phyloP scores from a whole-genome alignment of 2,329 filamentous ascomycete genomes.

The Fusarium haematococcum region DNA sequence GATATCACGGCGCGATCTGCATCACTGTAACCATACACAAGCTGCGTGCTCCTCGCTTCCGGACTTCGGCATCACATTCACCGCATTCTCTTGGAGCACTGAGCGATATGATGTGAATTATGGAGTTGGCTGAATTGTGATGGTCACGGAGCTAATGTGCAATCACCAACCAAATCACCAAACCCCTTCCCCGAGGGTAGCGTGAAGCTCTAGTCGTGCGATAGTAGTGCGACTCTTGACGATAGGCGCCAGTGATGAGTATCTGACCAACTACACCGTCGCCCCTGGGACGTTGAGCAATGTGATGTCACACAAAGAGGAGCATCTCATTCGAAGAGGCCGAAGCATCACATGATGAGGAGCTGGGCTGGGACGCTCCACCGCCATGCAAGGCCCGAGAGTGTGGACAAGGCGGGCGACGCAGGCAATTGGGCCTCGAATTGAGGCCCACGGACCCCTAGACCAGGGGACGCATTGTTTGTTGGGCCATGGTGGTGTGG shows the following conservation, averaged over 20 bases:
- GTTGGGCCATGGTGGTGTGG: slow-evolving; percentile 9
- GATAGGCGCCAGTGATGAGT: slow-evolving; percentile 28
- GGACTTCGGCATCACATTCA: not conserved
- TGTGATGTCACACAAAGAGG: slow-evolving; percentile 27
- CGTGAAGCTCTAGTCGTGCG: slow-evolving; percentile 33
- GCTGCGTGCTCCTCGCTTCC: not conserved
- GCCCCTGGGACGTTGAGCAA: slow-evolving; percentile 15
- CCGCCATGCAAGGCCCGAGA: slow-evolving; percentile 29
- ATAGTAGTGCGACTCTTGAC: slow-evolving; percentile 34
- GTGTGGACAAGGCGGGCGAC: slow-evolving; percentile 26
- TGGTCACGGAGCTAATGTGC: slow-evolving; percentile 18
- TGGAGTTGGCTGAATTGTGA: slow-evolving; percentile 14
- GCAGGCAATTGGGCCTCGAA: slow-evolving; percentile 39
- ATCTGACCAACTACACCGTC: slow-evolving; percentile 12
- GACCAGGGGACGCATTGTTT: slow-evolving; percentile 5
- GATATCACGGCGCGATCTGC: not conserved
- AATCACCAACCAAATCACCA: slow-evolving; percentile 34
- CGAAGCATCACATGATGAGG: slow-evolving; percentile 35
- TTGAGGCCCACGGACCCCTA: slow-evolving; percentile 17
- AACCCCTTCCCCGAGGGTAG: slow-evolving; percentile 16
- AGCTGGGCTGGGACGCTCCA: slow-evolving; percentile 13
- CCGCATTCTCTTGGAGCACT: slow-evolving; percentile 11
- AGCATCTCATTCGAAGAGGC: slow-evolving; percentile 31
- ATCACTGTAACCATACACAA: not conserved
- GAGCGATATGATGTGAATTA: not conserved